Evolutionary conservation across 2,329 filamentous ascomycete genomes (phyloP), one percentile per base, ranked within the genome.

Genomic region (Pestalotiopsis sp.): DNA sequence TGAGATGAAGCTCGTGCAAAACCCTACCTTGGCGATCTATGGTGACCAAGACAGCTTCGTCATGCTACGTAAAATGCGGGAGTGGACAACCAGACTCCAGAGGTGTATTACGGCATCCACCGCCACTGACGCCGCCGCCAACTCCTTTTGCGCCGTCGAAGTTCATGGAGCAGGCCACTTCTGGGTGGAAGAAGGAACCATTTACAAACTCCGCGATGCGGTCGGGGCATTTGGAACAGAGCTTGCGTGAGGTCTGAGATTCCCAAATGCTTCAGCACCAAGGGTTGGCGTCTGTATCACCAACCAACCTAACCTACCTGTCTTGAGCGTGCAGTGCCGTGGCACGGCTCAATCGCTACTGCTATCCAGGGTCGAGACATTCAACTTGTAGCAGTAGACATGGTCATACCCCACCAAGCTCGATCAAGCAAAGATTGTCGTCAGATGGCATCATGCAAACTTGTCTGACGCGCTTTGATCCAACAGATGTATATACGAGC

Each of bases 21-120:
- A 90, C 73, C 84, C 85, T 0, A 91, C 91, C 0, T 78, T 97
- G 41, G 90, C 89, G 0, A 79, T 97, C 0, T 97, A 91, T 75
- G 95, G 95, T 1, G 89, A 91, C 65, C 83, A 87, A 4, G 95
- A 98, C 78, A 81, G 86, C 0, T 97, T 98, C 72, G 90, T 93
- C 1, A 87, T 90, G 1, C 83, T 83, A 3, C 86, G 84, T 68
- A 92, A 89, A 78, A 83, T 95, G 73, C 85, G 87, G 12, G 80
- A 83, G 1, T 97, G 95, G 95, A 83, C 84, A 11, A 80, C 82
- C 56, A 85, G 83, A 69, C 80, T 95, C 59, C 78, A 80, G 20
- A 77, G 78, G 13, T 73, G 72, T 52, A 76, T 79, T 0, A 79
- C 77, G 1, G 88, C 87, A 36, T 36, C 31, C 31, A 9, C 31